phyloP scores from a whole-genome alignment of 768 basidiomycete genomes.

The Sistotremastrum suecicum region DNA sequence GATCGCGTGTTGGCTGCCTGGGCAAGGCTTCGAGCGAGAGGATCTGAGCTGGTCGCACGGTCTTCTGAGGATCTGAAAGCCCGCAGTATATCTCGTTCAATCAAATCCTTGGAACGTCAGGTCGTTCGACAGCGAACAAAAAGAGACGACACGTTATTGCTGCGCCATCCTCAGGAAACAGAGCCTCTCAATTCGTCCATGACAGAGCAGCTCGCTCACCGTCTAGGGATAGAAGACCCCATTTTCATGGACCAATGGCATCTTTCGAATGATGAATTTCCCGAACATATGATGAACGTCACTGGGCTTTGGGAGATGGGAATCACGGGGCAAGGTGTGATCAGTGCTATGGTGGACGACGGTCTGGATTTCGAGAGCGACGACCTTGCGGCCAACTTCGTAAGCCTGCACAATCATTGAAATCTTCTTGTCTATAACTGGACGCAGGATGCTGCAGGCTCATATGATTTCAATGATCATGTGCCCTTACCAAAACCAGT shows the following conservation, averaged over 20 bases:
- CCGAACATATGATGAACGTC: slow-evolving; percentile 85
- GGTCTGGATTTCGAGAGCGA: slow-evolving; percentile 82
- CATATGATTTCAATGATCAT: slow-evolving; percentile 96
- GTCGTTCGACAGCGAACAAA: slow-evolving; percentile 53
- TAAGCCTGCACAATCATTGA: slow-evolving; percentile 26
- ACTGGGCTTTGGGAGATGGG: slow-evolving; percentile 85
- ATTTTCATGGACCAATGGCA: slow-evolving; percentile 86
- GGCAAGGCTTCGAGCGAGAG: slow-evolving; percentile 25
- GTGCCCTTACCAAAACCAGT: slow-evolving; percentile 74
- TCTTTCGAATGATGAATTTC: slow-evolving; percentile 74
- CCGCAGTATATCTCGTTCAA: slow-evolving; percentile 35
- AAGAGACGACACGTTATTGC: slow-evolving; percentile 21
- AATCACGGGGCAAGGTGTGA: slow-evolving; percentile 74
- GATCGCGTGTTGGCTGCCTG: slow-evolving; percentile 40
- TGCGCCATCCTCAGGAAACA: slow-evolving; percentile 42
- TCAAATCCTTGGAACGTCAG: slow-evolving; percentile 50
- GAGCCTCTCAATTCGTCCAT: slow-evolving; percentile 21
- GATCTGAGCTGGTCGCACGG: slow-evolving; percentile 17
- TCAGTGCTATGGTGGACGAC: slow-evolving; percentile 86
- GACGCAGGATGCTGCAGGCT: slow-evolving; percentile 64
- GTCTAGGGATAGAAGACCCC: slow-evolving; percentile 67
- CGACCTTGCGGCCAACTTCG: slow-evolving; percentile 86
- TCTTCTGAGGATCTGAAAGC: slow-evolving; percentile 26
- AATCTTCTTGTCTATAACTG: not conserved
- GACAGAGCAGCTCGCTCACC: slow-evolving; percentile 32